A percentile compares a stretch with the other conserved stretches of the same genome.
Conservation (phyloP, 1,139 yeast genomes). For the Hemisphaericaspora lyxosophila region DNA sequence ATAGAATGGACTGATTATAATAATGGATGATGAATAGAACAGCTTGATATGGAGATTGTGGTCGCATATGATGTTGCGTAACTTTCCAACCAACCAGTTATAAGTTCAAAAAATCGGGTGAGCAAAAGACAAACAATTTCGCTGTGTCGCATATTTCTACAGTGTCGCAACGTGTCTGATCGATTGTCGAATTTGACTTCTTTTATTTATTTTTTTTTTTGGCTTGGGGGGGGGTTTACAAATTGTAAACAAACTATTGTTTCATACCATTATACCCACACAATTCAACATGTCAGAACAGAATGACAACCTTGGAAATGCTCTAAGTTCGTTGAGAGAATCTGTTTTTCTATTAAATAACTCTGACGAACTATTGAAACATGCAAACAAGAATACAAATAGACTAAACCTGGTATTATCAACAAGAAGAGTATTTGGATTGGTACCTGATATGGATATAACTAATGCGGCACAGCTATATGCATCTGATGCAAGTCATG, state of each 20-base stretch:
- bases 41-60: too few relatives aligned
- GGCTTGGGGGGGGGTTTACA: too few relatives aligned
- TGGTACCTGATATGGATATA: constrained; percentile 43
- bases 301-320: constrained; percentile 16
- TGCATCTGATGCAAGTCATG: neutral
- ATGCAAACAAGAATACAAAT: constrained; percentile 34
- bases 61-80: too few relatives aligned
- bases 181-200: too few relatives aligned
- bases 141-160: neutral
- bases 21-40: too few relatives aligned
- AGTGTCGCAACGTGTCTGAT: neutral
- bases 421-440: constrained; percentile 41
- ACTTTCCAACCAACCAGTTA: too few relatives aligned
- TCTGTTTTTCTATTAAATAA: constrained; percentile 32
- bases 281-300: constrained; percentile 7
- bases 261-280: too few relatives aligned
- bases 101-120: too few relatives aligned
- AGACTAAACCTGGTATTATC: constrained; percentile 33
- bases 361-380: constrained; percentile 30
- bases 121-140: constrained; percentile 1
- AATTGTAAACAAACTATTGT: too few relatives aligned
- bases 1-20: too few relatives aligned
- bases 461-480: constrained; percentile 26
- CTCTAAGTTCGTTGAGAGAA: constrained; percentile 30
- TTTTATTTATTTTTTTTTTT: too few relatives aligned